Evolutionary conservation across 2,329 filamentous ascomycete genomes (phyloP), one percentile per base, ranked within the genome.

Genomic region (Sclerotinia trifoliorum): DNA sequence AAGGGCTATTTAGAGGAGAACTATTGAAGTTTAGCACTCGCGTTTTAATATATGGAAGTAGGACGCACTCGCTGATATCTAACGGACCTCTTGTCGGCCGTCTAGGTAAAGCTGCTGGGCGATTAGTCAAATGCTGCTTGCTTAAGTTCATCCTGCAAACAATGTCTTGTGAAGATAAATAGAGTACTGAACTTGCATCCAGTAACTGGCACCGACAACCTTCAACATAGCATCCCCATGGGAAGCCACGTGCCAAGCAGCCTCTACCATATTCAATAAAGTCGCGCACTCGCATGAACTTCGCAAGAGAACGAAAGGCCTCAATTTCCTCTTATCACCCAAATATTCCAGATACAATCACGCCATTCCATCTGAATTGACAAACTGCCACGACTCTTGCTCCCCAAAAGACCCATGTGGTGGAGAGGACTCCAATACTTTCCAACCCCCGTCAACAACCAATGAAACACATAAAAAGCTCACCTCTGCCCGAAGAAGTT

Each of bases 21-120:
- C 70, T 70, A 29, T 58, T 21, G 39, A 21, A 66, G 62, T 67
- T 70, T 61, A 56, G 62, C 51, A 63, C 6, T 39, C 11, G 21
- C 32, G 29, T 42, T 52, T 24, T 46, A 35, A 19, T 51, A 57
- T 55, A 46, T 44, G 66, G 67, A 42, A 39, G 55, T 60, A 6
- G 68, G 29, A 78, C 88, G 80, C 83, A 94, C 90, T 94, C 90
- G 71, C 89, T 87, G 70, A 82, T 81, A 75, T 95, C 92, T 26
- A 96, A 82, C 5, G 93, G 93, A 0, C 92, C 92, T 78, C 88
- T 91, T 5, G 92, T 95, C 56, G 89, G 85, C 54, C 89, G 87
- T 63, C 90, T 83, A 11, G 89, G 85, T 56, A 77, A 56, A 57
- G 73, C 72, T 75, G 56, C 51, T 63, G 42, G 42, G 17, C 24